Conservation (phyloP, 208 protist species). For the Vickermania spadyakhi region DNA sequence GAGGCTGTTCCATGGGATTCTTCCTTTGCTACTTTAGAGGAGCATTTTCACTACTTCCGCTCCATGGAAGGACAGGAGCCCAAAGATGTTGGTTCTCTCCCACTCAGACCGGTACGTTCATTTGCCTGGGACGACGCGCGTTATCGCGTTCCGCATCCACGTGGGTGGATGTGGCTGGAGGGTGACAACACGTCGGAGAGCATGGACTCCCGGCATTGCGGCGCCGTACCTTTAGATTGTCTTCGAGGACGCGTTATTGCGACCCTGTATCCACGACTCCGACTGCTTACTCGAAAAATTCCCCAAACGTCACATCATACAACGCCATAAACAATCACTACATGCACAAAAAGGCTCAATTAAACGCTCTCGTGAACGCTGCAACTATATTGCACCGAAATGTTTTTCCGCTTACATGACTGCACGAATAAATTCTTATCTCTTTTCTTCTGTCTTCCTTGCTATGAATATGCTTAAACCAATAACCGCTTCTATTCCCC, state of each 20-base stretch:
- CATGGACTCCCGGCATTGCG: conserved; percentile 63
- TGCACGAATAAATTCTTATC: no score
- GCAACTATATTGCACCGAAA: no score
- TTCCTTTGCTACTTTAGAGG: conserved; percentile 22
- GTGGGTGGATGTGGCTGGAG: conserved; percentile 73
- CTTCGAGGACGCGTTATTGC: conserved; percentile 44
- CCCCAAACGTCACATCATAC: no score
- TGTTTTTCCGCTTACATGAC: no score
- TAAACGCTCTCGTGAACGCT: no score
- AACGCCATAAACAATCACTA: no score
- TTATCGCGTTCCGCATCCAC: conserved; percentile 24
- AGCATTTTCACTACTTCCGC: conserved; percentile 5
- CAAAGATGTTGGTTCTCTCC: conserved; percentile 11
- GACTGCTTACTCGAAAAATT: no score
- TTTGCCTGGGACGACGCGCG: conserved; percentile 65
- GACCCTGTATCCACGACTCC: conserved; percentile 15
- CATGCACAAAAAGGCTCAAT: no score
- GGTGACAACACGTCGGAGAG: conserved; percentile 68
- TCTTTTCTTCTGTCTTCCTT: no score
- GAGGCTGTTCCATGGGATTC: conserved; percentile 33
- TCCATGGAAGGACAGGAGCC: not conserved
- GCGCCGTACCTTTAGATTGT: conserved; percentile 65
- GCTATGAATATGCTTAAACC: no score
- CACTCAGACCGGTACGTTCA: conserved; percentile 17
- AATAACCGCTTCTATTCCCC: no score